A percentile compares a stretch with the other conserved stretches of the same genome.
Conservation (phyloP, 148 eudicot genomes). For the Chenopodium quinoa region DNA sequence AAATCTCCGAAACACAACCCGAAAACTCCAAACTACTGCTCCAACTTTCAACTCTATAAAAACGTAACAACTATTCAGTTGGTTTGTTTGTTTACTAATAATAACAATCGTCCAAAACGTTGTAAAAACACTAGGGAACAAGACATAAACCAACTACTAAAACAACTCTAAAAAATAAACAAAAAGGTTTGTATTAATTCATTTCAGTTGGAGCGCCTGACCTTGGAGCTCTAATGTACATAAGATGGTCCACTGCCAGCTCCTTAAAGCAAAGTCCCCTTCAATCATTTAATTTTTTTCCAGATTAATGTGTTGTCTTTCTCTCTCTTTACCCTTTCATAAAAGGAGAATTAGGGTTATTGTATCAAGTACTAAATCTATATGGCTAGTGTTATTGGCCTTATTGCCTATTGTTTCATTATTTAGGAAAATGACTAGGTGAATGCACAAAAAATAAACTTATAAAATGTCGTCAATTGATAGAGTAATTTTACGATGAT, state of each 20-base stretch:
- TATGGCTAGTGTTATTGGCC: too few species aligned
- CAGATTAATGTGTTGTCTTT: not conserved
- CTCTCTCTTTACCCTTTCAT: not conserved
- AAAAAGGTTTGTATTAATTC: not conserved
- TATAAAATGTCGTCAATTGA: too few species aligned
- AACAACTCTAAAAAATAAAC: not conserved
- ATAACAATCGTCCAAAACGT: not conserved
- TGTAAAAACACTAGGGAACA: constrained; percentile 7
- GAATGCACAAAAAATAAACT: too few species aligned
- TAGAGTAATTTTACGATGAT: too few species aligned
- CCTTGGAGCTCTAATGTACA: not conserved
- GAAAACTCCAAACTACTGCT: not conserved
- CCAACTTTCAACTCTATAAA: not conserved
- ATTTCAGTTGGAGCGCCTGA: not conserved
- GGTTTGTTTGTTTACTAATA: not conserved
- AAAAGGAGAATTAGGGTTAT: not conserved
- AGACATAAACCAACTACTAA: constrained; percentile 19
- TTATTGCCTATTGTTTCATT: too few species aligned
- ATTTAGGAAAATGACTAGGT: too few species aligned
- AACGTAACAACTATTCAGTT: constrained; percentile 9
- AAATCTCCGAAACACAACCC: not conserved
- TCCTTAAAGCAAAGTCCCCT: constrained; percentile 19
- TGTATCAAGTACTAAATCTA: too few species aligned
- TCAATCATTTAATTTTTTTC: constrained; percentile 11
- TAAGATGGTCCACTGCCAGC: constrained; percentile 29